Evolutionary conservation across 495 filamentous ascomycete genomes (phyloP).

Genomic region (Penicillium coprophilum): DNA sequence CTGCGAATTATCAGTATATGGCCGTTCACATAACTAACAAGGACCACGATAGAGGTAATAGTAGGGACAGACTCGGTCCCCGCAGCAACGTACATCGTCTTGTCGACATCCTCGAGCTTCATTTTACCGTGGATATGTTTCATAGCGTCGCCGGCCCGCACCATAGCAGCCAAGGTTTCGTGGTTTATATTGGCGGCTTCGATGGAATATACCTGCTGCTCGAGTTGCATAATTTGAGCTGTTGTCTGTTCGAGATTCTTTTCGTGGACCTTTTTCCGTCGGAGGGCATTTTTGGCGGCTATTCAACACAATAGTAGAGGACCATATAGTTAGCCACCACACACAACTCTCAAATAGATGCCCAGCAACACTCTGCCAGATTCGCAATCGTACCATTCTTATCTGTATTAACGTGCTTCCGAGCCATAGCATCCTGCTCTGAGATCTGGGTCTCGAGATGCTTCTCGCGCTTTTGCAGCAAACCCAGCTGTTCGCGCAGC

Average conservation of each 20-base stretch:
- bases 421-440: conserved; percentile 88
- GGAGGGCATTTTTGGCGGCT: conserved; percentile 90
- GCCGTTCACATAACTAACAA: background rate
- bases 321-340: conserved; percentile 3
- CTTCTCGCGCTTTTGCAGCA: conserved; percentile 95
- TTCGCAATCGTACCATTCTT: conserved; percentile 66
- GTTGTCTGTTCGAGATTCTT: conserved; percentile 86
- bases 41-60: background rate
- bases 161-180: conserved; percentile 93
- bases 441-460: conserved; percentile 88
- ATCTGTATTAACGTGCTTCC: conserved; percentile 86
- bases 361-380: background rate
- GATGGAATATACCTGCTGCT: conserved; percentile 94
- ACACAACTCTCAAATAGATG: background rate
- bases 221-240: conserved; percentile 84
- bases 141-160: conserved; percentile 86
- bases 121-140: conserved; percentile 85
- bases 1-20: conserved; percentile 43
- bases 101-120: conserved; percentile 88
- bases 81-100: conserved; percentile 75
- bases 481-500: conserved; percentile 85
- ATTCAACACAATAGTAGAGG: conserved; percentile 13
- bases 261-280: conserved; percentile 91
- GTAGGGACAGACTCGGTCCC: background rate
- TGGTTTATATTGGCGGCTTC: conserved; percentile 98